phyloP scores from a whole-genome alignment of 2,329 filamentous ascomycete species.

The Dendrostoma leiphaemia region DNA sequence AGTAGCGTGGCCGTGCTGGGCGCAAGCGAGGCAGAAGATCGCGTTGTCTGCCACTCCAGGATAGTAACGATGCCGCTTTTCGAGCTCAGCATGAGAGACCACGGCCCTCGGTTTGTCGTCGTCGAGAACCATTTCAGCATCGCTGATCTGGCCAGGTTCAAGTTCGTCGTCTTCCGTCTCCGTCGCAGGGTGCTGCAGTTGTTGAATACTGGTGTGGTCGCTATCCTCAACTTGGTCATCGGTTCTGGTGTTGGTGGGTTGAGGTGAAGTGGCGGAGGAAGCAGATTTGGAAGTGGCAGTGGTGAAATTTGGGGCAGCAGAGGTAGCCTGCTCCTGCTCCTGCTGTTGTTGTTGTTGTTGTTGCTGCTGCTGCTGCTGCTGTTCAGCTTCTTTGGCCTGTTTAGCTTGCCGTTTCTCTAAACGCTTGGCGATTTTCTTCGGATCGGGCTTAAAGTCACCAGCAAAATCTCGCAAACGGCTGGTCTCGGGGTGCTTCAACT shows the following conservation, averaged over 20 bases:
- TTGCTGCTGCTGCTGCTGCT: not conserved
- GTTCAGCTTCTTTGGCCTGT: not conserved
- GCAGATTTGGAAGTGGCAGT: not conserved
- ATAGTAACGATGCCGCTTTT: slow-evolving; percentile 48
- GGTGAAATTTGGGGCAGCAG: not conserved
- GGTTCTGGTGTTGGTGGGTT: not conserved
- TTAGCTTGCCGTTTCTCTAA: not conserved
- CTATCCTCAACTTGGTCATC: not conserved
- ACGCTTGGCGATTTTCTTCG: not conserved
- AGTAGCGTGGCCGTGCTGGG: slow-evolving; percentile 44
- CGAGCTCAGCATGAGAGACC: slow-evolving; percentile 30
- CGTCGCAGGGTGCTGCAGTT: not conserved
- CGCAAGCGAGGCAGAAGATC: slow-evolving; percentile 52
- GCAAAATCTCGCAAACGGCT: slow-evolving; percentile 6
- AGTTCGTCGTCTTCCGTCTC: slow-evolving; percentile 1
- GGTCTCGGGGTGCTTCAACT: slow-evolving; percentile 2
- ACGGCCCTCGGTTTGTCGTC: not conserved
- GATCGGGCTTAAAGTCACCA: not conserved
- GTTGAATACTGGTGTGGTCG: not conserved
- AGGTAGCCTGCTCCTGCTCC: not conserved
- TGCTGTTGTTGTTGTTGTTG: not conserved
- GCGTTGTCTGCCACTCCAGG: slow-evolving; percentile 43
- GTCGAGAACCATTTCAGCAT: not conserved
- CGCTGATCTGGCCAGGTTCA: not conserved
- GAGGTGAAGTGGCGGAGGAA: not conserved